Percentiles rank a stretch among this genome's conserved stretches.
phyloP scores from a whole-genome alignment of 441 rosid species.

The Brassica hybrid region DNA sequence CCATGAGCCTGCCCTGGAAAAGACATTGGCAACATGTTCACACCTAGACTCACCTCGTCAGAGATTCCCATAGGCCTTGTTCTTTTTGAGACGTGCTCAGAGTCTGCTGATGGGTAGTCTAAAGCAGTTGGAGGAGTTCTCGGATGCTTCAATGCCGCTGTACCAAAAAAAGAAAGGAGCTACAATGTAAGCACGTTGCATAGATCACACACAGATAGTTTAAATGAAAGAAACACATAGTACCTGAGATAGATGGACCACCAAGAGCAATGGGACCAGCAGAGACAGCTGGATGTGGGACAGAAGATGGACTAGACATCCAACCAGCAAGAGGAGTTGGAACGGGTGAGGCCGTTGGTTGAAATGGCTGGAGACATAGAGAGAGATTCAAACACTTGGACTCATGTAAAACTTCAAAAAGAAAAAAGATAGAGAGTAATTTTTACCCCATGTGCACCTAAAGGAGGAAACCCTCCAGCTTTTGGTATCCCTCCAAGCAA shows the following conservation, averaged over 20 bases:
- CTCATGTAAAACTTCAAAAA: background rate
- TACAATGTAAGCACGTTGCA: background rate
- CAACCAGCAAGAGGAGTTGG: slow-evolving; percentile 91
- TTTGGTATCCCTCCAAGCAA: slow-evolving; percentile 82
- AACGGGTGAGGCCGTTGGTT: slow-evolving; percentile 70
- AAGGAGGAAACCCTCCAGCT: slow-evolving; percentile 86
- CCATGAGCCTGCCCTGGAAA: slow-evolving; percentile 66
- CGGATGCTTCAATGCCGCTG: slow-evolving; percentile 90
- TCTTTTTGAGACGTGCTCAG: slow-evolving; percentile 84
- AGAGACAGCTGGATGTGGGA: slow-evolving; percentile 78
- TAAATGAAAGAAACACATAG: background rate
- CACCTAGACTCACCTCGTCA: slow-evolving; percentile 84
- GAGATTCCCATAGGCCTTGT: slow-evolving; percentile 81
- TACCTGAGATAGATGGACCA: slow-evolving; percentile 77
- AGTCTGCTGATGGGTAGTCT: slow-evolving; percentile 82
- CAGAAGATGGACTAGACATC: slow-evolving; percentile 88
- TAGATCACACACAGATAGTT: slow-evolving; percentile 18
- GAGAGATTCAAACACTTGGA: slow-evolving; percentile 25
- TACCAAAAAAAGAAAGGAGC: slow-evolving; percentile 18
- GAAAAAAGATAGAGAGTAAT: slow-evolving; percentile 1
- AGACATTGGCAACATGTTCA: slow-evolving; percentile 71
- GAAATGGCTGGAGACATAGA: slow-evolving; percentile 73
- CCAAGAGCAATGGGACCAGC: slow-evolving; percentile 82
- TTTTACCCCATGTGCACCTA: slow-evolving; percentile 85
- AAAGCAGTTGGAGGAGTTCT: slow-evolving; percentile 74